These are phyloP conservation scores for Gracilaria vermiculophylla DNA, from an alignment of 23 red algal genomes.

Conservation along the genomic window DNA sequence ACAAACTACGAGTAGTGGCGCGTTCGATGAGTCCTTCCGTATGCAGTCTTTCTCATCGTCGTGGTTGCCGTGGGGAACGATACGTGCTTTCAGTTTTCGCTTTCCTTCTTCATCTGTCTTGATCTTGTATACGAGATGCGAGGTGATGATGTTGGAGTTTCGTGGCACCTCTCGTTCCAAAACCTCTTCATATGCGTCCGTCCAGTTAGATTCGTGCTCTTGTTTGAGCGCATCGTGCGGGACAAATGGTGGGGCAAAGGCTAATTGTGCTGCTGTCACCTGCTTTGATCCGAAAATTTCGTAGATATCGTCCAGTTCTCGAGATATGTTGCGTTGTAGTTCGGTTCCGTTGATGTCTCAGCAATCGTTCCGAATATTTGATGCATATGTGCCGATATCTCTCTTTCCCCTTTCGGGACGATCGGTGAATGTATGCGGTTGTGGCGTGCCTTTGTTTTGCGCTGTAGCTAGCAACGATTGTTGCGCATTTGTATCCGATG, in stretches of 20 bases:
- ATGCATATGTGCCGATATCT: background rate
- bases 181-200: background rate
- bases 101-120: constrained; percentile 22
- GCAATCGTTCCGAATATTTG: too few relatives aligned
- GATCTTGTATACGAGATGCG: constrained; percentile 16
- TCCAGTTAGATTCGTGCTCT: constrained; percentile 21
- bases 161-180: background rate
- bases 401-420: too few relatives aligned
- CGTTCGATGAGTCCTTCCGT: constrained; percentile 6
- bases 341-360: too few relatives aligned
- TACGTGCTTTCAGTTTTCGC: background rate
- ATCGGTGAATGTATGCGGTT: too few relatives aligned
- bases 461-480: too few relatives aligned
- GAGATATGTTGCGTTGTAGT: background rate
- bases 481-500: too few relatives aligned
- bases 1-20: background rate
- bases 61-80: constrained; percentile 23
- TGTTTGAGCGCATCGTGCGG: background rate
- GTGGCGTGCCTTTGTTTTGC: too few relatives aligned
- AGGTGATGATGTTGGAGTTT: background rate
- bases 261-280: background rate
- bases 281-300: background rate
- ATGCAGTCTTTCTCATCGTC: background rate
- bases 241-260: background rate
- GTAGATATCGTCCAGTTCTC: constrained; percentile 1